Base-by-base conservation (phyloP, 257 asterid species). In the Leptodermis oblonga region DNA sequence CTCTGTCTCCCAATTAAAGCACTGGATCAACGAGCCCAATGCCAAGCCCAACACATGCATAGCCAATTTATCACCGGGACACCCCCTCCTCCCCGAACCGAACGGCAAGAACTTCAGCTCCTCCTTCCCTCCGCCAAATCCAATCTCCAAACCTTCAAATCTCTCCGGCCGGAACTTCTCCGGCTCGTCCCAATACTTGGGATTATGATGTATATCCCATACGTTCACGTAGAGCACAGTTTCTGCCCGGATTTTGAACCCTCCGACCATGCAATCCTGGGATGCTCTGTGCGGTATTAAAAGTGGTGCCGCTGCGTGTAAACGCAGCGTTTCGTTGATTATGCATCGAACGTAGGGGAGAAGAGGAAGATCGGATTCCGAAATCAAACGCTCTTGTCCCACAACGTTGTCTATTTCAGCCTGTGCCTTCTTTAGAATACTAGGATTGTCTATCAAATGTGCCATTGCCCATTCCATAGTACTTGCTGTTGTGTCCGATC, bases 31-130 rank as follows among this genome's bases (percentile, higher is more conserved):
- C 46, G 90, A 58, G 12, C 86, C 90, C 58, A 88, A 49, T 15
- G 79, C 83, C 76, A 88, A 68, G 4, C 86, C 90, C 11, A 88
- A 73, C 4, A 86, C 68, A 2, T 76, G 83, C 55, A 73, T 48
- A 1, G 90, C 95, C 77, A 88, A 69, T 64, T 71, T 84, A 80
- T 85, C 91, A 1, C 96, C 95, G 0, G 96, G 97, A 30, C 97
- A 88, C 2, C 86, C 76, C 62, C 97, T 81, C 72, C 96, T 78
- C 1, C 96, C 96, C 5, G 67, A 70, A 4, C 96, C 96, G 70
- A 90, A 90, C 0, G 92, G 83, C 59, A 86, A 42, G 45, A 76
- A 56, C 69, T 33, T 62, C 25, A 78, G 76, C 18, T 78, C 86
- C 17, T 85, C 85, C 26, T 68, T 70, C 13, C 68, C 36, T 51